phyloP scores from a whole-genome alignment of 176 grass and related monocot genomes.

The Saccharum spontaneum region DNA sequence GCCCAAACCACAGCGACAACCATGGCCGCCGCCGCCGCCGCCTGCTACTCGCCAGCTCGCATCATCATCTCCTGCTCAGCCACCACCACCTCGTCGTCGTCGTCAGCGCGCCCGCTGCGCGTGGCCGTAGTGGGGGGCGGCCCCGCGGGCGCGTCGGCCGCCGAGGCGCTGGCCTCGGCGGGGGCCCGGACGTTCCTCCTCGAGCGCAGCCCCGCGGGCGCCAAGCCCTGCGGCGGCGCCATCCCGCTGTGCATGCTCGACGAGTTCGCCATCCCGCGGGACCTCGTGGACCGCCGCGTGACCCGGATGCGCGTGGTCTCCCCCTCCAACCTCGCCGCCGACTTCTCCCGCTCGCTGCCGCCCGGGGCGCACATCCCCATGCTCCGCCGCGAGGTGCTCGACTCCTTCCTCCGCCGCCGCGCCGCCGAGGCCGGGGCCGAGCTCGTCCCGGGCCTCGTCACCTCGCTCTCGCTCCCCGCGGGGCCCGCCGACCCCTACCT shows the following conservation, averaged over 20 bases:
- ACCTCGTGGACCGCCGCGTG: conserved; percentile 79
- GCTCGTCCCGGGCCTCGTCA: conserved; percentile 73
- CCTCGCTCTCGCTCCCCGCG: conserved; percentile 48
- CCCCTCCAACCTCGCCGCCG: conserved; percentile 76
- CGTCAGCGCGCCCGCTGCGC: conserved; percentile 46
- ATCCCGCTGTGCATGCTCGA: conserved; percentile 94
- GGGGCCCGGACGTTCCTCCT: conserved; percentile 72
- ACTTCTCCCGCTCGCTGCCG: conserved; percentile 67
- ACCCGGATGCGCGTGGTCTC: conserved; percentile 83
- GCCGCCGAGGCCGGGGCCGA: conserved; percentile 53
- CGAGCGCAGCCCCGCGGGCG: conserved; percentile 68
- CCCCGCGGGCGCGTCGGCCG: conserved; percentile 76
- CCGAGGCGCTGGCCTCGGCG: conserved; percentile 63
- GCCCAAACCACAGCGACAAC: conserved; percentile 9
- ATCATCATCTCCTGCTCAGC: conserved; percentile 20
- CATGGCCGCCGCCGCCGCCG: conserved; percentile 36
- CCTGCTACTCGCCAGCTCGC: conserved; percentile 28
- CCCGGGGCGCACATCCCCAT: conserved; percentile 81
- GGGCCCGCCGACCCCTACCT: conserved; percentile 56
- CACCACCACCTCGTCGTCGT: background rate
- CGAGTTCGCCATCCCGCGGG: conserved; percentile 75
- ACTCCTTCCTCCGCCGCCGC: conserved; percentile 74
- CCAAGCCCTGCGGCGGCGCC: conserved; percentile 92
- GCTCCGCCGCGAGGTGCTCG: conserved; percentile 93
- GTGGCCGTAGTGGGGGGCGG: conserved; percentile 85